Evolutionary conservation across 352 stramenopile species (phyloP).

Genomic region (Aphanomyces astaci): DNA sequence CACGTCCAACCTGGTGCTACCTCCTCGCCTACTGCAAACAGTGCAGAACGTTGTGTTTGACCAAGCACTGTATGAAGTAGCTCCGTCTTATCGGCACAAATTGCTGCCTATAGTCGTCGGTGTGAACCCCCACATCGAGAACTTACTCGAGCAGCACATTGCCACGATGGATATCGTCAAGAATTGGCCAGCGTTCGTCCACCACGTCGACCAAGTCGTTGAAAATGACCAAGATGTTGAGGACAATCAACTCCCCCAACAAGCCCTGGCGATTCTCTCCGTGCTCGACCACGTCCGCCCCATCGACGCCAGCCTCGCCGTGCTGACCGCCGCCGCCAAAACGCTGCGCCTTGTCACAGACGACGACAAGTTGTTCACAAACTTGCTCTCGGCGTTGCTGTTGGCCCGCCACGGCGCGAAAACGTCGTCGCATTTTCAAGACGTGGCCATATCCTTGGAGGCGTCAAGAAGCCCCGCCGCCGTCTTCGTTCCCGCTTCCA

Average conservation of each 20-base stretch:
- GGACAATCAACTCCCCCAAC: not conserved
- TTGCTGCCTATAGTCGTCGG: not conserved
- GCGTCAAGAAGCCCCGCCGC: no score
- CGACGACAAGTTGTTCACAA: not conserved
- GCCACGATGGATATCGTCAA: not conserved
- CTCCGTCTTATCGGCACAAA: not conserved
- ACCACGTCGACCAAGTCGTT: not conserved
- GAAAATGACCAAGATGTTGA: not conserved
- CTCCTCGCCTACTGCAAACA: not conserved
- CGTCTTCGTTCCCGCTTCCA: not conserved
- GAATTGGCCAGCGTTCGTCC: not conserved
- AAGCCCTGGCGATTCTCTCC: not conserved
- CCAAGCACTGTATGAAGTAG: not conserved
- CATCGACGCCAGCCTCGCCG: not conserved
- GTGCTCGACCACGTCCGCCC: not conserved
- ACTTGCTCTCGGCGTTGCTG: not conserved
- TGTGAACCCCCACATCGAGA: not conserved
- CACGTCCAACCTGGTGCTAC: not conserved
- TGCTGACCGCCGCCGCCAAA: not conserved
- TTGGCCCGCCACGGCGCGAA: not conserved
- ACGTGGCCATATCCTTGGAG: no score
- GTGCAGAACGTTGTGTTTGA: not conserved
- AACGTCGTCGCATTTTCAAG: no score
- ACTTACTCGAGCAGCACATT: not conserved
- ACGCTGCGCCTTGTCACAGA: not conserved